Evolutionary conservation across 31 red algal genomes (phyloP).

Genomic region (Endocladia muricata): DNA sequence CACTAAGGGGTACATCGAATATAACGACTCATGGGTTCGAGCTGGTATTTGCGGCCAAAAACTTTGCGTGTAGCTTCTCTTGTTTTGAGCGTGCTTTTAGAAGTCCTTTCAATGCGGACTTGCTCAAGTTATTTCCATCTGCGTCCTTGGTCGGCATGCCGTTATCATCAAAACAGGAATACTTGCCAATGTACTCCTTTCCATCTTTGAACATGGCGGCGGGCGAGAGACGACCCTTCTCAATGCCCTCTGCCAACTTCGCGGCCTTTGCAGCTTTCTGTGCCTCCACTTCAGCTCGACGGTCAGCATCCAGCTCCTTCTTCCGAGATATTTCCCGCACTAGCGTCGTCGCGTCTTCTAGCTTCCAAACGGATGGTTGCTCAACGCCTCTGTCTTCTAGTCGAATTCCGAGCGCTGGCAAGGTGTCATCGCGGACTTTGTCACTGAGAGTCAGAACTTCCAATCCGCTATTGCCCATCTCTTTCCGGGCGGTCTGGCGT

Average conservation of each 20-base stretch:
- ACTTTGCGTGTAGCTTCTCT: constrained; percentile 76
- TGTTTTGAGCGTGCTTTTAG: constrained; percentile 66
- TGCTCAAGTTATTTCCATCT: constrained; percentile 66
- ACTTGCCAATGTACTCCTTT: constrained; percentile 75
- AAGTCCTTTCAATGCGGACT: constrained; percentile 83
- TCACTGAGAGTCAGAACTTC: constrained; percentile 73
- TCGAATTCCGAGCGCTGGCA: constrained; percentile 85
- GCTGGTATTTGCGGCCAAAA: constrained; percentile 19
- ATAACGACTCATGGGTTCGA: too few relatives aligned
- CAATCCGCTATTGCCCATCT: constrained; percentile 28
- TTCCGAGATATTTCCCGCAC: constrained; percentile 70
- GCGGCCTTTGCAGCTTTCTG: constrained; percentile 28
- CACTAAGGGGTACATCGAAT: too few relatives aligned
- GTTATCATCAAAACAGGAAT: constrained; percentile 68
- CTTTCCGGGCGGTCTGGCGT: constrained; percentile 31
- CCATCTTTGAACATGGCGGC: constrained; percentile 63
- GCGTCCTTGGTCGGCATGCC: constrained; percentile 84
- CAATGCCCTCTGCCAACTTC: constrained; percentile 55
- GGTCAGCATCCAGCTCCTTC: constrained; percentile 38
- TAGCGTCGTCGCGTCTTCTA: constrained; percentile 63
- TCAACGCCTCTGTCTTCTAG: constrained; percentile 80
- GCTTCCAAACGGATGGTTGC: constrained; percentile 67
- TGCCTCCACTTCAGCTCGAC: constrained; percentile 37
- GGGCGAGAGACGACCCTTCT: constrained; percentile 59
- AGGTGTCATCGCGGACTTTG: constrained; percentile 71